Base-by-base conservation (phyloP, 2,329 filamentous ascomycete species). In the Alternaria brassicicola region DNA sequence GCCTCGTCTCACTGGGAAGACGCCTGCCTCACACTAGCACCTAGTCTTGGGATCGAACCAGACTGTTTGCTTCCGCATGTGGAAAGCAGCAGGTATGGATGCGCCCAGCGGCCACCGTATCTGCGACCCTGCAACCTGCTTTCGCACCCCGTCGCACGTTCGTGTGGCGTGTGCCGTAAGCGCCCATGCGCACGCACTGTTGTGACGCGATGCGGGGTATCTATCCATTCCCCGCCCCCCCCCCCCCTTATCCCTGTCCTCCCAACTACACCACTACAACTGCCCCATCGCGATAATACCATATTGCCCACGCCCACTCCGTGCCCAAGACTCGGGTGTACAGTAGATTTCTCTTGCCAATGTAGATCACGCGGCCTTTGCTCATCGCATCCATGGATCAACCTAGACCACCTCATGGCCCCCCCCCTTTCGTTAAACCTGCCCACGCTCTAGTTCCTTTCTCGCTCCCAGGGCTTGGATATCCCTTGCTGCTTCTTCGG, bases 151-250 rank as follows among this genome's bases (percentile, higher is more conserved):
- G 30, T 43, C n/a, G 43, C 59, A 58, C 59, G 59, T 61, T 61
- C 46, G 58, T 55, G 58, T 46, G 43, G 43, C 43, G 28, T 51
- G 58, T 52, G 50, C 48, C 48, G 41, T 39, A 59, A 59, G 52
- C 57, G 57, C 57, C 57, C 25, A 51, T 59, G 48, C 42, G 55
- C 31, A 51, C 38, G 30, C 28, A 9, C 8, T 15, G 25, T 26
- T 26, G 8, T 7, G 25, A 26, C 25, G 6, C 30, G 10, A 46
- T 41, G 46, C 46, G 33, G 43, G 43, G 43, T 46, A 46, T 13
- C 36, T n/a, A 13, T 26, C 38, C 21, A 45, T 52, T 49, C 52
- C 52, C 28, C 52, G 47, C 28, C 19, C 38, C 25, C 19, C 39
- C n/a, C n/a, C n/a, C n/a, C 48, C 52, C 52, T 42, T 41, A 43